These are phyloP conservation scores for Boletus coccyginus DNA, from an alignment of 768 basidiomycete genomes.

Conservation along the genomic window DNA sequence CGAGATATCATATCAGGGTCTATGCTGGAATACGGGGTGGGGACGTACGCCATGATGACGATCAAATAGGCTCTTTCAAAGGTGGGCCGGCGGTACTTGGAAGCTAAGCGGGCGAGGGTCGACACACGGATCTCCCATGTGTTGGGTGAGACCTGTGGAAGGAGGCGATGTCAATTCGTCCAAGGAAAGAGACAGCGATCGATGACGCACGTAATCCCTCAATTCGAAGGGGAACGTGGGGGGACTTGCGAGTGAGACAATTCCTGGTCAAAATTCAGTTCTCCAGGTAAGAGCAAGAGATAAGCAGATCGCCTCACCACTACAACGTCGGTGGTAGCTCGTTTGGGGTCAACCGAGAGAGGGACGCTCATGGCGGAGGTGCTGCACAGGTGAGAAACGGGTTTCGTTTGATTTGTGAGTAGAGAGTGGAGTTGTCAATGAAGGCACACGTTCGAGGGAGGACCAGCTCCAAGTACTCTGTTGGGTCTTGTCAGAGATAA, in stretches of 20 bases:
- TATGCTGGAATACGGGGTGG: not conserved
- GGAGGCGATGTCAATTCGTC: not conserved
- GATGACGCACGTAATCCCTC: conserved; percentile 34
- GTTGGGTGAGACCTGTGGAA: conserved; percentile 38
- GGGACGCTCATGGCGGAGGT: conserved; percentile 12
- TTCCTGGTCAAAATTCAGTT: conserved; percentile 23
- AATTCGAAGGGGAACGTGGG: conserved; percentile 39
- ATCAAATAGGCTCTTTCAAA: conserved; percentile 45
- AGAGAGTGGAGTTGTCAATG: not conserved
- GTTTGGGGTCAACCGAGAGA: conserved; percentile 10
- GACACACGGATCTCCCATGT: conserved; percentile 44
- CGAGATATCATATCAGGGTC: not conserved
- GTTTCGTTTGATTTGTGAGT: not conserved
- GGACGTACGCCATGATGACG: conserved; percentile 39
- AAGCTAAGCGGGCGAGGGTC: conserved; percentile 34
- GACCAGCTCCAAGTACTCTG: conserved; percentile 19
- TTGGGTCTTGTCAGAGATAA: not conserved
- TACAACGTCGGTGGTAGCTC: conserved; percentile 19
- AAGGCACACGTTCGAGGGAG: not conserved
- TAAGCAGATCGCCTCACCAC: conserved; percentile 18
- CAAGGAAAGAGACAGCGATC: not conserved
- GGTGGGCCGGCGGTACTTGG: conserved; percentile 41
- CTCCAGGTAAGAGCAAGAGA: not conserved
- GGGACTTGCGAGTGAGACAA: conserved; percentile 31
- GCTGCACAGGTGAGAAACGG: not conserved